phyloP scores from a whole-genome alignment of 78 protist species.

The Chrysochromulina tobinii region DNA sequence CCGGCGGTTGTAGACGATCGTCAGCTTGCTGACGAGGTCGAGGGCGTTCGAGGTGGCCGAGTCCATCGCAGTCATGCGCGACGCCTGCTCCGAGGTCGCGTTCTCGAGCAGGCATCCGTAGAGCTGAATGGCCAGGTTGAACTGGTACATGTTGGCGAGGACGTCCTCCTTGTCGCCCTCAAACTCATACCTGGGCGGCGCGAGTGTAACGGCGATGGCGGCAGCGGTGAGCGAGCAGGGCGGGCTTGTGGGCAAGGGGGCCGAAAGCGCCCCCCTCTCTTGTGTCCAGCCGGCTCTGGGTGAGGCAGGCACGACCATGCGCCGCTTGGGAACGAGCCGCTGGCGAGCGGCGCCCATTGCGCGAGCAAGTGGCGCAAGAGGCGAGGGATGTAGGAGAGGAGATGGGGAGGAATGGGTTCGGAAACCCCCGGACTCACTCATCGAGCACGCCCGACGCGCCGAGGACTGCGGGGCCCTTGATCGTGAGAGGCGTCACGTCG shows the following conservation, averaged over 20 bases:
- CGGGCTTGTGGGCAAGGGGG: too few species aligned
- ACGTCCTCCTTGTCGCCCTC: constrained; percentile 36
- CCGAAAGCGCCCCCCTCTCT: too few species aligned
- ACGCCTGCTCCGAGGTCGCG: constrained; percentile 44
- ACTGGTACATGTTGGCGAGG: constrained; percentile 16
- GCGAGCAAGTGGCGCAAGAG: too few species aligned
- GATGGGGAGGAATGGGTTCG: too few species aligned
- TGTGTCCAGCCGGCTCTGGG: too few species aligned
- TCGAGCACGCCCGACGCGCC: background rate
- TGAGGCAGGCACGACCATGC: too few species aligned
- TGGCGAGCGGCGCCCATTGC: too few species aligned
- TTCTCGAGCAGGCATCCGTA: constrained; percentile 44
- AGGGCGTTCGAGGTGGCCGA: constrained; percentile 59
- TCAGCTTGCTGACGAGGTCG: constrained; percentile 57
- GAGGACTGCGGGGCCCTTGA: background rate
- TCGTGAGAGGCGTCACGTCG: constrained; percentile 6
- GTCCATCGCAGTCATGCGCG: constrained; percentile 73
- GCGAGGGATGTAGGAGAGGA: too few species aligned
- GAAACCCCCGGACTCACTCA: too few species aligned
- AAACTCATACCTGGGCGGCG: constrained; percentile 29
- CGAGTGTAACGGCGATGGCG: too few species aligned
- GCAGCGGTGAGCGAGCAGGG: too few species aligned
- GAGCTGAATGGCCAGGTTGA: constrained; percentile 32
- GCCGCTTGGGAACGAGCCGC: too few species aligned
- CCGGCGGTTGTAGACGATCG: constrained; percentile 58